These are phyloP conservation scores for Coniosporium apollinis DNA, from an alignment of 495 filamentous ascomycete genomes.

Conservation along the genomic window DNA sequence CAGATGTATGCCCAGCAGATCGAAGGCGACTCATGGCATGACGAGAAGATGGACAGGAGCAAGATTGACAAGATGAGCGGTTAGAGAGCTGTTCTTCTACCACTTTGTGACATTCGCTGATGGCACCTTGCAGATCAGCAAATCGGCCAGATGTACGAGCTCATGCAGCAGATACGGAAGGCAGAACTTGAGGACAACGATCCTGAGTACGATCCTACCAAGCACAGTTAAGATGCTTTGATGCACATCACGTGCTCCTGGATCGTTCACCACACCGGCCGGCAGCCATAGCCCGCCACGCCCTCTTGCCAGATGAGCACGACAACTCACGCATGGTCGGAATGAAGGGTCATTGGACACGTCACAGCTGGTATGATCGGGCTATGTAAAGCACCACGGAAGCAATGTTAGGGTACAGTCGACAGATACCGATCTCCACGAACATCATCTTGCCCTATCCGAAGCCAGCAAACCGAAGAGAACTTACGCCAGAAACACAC, in stretches of 20 bases:
- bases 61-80: conserved; percentile 93
- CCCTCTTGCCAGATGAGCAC: neutral
- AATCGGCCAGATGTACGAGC: conserved; percentile 79
- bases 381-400: neutral
- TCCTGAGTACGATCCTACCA: conserved; percentile 10
- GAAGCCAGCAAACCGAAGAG: neutral
- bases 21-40: conserved; percentile 70
- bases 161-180: conserved; percentile 72
- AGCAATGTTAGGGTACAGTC: neutral
- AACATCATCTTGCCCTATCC: neutral
- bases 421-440: neutral
- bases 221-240: neutral
- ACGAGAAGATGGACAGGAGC: conserved; percentile 54
- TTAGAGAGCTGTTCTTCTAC: conserved; percentile 27
- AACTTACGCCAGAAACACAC: neutral
- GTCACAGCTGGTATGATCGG: too few relatives aligned
- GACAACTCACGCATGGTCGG: neutral
- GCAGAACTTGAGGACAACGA: conserved; percentile 30
- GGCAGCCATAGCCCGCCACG: neutral
- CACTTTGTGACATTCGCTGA: conserved; percentile 4
- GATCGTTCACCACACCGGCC: neutral
- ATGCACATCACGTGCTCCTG: neutral
- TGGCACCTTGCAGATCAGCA: conserved; percentile 54
- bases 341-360: too few relatives aligned
- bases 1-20: conserved; percentile 83